phyloP scores from a whole-genome alignment of 805 yeast genomes.

The Kluyveromyces siamensis region DNA sequence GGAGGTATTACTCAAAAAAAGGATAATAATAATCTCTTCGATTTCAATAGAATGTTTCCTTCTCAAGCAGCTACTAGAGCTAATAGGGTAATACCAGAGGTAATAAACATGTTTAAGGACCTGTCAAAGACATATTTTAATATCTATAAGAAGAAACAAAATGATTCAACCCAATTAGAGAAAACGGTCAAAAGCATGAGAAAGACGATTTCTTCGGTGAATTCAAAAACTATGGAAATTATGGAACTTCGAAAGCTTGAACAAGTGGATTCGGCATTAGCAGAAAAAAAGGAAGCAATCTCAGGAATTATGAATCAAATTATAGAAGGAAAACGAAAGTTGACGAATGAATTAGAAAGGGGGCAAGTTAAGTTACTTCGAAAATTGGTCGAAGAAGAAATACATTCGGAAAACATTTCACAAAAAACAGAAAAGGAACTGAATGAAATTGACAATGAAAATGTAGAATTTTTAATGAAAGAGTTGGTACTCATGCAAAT shows the following conservation, averaged over 20 bases:
- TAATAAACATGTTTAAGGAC: slow-evolving; percentile 27
- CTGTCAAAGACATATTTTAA: slow-evolving; percentile 47
- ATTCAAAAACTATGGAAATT: slow-evolving; percentile 26
- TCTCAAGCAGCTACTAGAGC: slow-evolving; percentile 27
- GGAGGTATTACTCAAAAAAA: not conserved
- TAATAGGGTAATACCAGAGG: slow-evolving; percentile 21
- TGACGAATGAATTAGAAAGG: slow-evolving; percentile 22
- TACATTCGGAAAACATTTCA: not conserved
- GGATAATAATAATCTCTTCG: slow-evolving; percentile 2
- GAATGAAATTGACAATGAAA: slow-evolving; percentile 13
- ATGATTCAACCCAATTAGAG: slow-evolving; percentile 29
- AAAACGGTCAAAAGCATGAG: slow-evolving; percentile 17
- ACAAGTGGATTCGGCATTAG: slow-evolving; percentile 68
- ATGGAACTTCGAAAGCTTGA: slow-evolving; percentile 60
- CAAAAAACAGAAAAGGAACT: slow-evolving; percentile 2
- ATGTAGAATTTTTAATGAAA: slow-evolving; percentile 13
- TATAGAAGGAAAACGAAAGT: slow-evolving; percentile 14
- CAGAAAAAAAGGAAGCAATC: slow-evolving; percentile 10
- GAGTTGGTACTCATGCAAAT: slow-evolving; percentile 37
- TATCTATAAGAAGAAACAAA: slow-evolving; percentile 36
- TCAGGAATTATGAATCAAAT: slow-evolving; percentile 7
- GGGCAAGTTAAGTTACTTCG: slow-evolving; percentile 21
- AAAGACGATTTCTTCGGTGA: slow-evolving; percentile 15
- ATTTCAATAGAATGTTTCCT: slow-evolving; percentile 22
- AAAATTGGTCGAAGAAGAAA: slow-evolving; percentile 5